Base-by-base conservation (phyloP, 176 grass and related monocot genomes). In the Eleusine coracana region DNA sequence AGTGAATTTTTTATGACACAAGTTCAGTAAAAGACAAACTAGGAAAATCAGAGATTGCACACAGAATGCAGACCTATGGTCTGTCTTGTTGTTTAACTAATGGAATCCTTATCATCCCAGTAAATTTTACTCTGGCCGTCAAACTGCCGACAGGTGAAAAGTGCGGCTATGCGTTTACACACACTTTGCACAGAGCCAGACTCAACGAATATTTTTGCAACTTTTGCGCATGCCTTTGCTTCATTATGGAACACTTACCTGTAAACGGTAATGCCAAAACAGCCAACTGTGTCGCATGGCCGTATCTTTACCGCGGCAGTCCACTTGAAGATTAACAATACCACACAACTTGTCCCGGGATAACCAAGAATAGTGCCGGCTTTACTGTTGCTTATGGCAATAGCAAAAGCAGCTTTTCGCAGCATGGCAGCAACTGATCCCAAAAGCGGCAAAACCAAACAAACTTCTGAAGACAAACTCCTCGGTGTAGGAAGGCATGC, bases 351-450 rank as follows among this genome's bases (percentile, higher is more conserved):
- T 1, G 15, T 3, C 34, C 65, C 39, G 21, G 38, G 64, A 70
- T 70, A 84, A 70, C 45, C 5, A 77, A 84, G 61, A 60, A 60
- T 60, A 18, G 10, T 13, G 46, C 38, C 41, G 10, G 20, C n/a
- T 72, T 78, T 72, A 64, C 11, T 73, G 45, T 44, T 79, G 44
- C 41, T 80, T 42, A 13, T 63, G 77, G 45, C 17, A 45, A n/a
- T 73, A 23, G 45, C 36, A 54, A 56, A 65, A 75, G 7, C 41
- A 17, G 71, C n/a, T 71, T 61, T 58, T 21, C 9, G 7, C 23
- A 21, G 14, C 15, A 36, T 44, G 76, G 58, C 52, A 17, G 50
- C 50, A 52, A 51, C 12, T 10, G 31, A 50, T 41, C 20, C 3
- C 59, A 51, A 66, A 48, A 63, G 52, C 25, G 16, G 38, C 52